Evolutionary conservation across 2,329 filamentous ascomycete species (phyloP).

Genomic region (Immersiporthe knoxdaviesiana): DNA sequence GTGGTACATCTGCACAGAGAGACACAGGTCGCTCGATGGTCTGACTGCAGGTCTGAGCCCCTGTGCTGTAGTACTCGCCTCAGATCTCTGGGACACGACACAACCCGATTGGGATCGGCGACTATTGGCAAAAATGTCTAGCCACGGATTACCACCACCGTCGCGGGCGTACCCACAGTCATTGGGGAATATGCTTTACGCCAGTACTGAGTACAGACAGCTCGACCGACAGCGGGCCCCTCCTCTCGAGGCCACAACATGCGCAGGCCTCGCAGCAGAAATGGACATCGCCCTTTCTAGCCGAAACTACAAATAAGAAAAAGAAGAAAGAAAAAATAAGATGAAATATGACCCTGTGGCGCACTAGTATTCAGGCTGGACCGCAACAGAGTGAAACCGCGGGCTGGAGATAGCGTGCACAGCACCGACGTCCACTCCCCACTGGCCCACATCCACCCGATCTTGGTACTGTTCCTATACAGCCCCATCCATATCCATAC

Average conservation of each 20-base stretch:
- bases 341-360: background rate
- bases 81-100: background rate
- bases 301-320: background rate
- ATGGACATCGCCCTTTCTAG: background rate
- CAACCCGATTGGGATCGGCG: background rate
- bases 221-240: background rate
- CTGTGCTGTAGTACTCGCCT: background rate
- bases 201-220: background rate
- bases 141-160: background rate
- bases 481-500: background rate
- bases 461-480: background rate
- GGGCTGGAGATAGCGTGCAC: background rate
- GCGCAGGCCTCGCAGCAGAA: background rate
- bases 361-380: background rate
- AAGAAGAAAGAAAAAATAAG: background rate
- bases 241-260: background rate
- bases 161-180: background rate
- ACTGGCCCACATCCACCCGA: background rate
- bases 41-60: background rate
- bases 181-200: background rate
- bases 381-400: background rate
- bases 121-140: conserved; percentile 2
- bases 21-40: background rate
- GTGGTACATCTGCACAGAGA: background rate
- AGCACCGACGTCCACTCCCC: background rate